Evolutionary conservation across 129 eudicot species (phyloP).

Genomic region (Pseudognaphalium luteoalbum): DNA sequence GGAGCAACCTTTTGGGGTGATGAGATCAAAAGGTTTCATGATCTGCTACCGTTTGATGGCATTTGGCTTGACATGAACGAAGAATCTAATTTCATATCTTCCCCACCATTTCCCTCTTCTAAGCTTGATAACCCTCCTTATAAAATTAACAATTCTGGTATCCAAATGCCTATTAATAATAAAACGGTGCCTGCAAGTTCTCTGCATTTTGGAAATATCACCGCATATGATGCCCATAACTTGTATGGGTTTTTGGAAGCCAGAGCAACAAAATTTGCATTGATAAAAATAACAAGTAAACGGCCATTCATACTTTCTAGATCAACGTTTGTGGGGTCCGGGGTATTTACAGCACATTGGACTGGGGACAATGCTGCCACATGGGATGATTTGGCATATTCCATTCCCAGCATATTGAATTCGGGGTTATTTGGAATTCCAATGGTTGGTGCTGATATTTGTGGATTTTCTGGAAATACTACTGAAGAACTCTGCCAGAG

Average conservation of each 20-base stretch:
- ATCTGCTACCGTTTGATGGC: constrained; percentile 59
- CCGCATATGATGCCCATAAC: constrained; percentile 80
- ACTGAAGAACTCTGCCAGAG: constrained; percentile 85
- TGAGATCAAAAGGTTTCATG: constrained; percentile 57
- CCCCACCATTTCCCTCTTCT: constrained; percentile 53
- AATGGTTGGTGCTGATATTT: constrained; percentile 92
- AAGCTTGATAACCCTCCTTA: constrained; percentile 80
- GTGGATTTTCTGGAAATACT: constrained; percentile 69
- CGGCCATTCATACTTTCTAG: constrained; percentile 72
- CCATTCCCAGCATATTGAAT: constrained; percentile 72
- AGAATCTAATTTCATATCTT: constrained; percentile 60
- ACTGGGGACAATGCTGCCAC: constrained; percentile 91
- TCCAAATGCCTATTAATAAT: constrained; percentile 42
- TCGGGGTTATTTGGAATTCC: constrained; percentile 80
- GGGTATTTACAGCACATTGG: constrained; percentile 84
- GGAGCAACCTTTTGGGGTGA: constrained; percentile 54
- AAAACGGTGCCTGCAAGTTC: constrained; percentile 74
- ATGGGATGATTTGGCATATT: constrained; percentile 81
- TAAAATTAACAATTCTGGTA: constrained; percentile 64
- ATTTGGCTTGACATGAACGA: constrained; percentile 97
- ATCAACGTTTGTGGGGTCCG: constrained; percentile 87
- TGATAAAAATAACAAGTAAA: constrained; percentile 47
- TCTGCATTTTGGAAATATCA: constrained; percentile 56
- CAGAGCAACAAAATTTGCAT: constrained; percentile 52
- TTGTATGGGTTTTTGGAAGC: constrained; percentile 79